These are phyloP conservation scores for Fusarium coicis DNA, from an alignment of 2,329 filamentous ascomycete genomes.

Conservation along the genomic window DNA sequence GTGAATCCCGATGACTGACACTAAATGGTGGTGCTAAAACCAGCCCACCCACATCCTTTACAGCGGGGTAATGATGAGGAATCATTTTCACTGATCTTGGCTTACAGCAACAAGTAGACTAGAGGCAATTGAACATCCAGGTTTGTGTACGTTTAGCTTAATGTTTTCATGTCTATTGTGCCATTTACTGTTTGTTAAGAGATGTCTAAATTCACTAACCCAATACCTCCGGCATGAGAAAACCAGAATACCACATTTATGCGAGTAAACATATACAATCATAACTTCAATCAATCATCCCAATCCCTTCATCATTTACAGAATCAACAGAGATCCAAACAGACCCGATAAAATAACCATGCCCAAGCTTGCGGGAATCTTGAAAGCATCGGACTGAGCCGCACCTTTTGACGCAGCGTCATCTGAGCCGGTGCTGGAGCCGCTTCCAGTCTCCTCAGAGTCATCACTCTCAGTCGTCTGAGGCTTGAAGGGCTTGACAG, in stretches of 20 bases:
- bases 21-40: background rate
- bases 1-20: background rate
- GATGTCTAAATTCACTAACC: background rate
- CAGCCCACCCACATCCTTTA: background rate
- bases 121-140: background rate
- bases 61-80: conserved; percentile 4
- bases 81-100: background rate
- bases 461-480: background rate
- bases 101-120: background rate
- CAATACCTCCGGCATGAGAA: background rate
- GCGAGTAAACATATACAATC: background rate
- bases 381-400: conserved; percentile 13
- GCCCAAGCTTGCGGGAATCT: conserved; percentile 6
- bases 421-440: background rate
- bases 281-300: background rate
- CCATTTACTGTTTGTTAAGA: background rate
- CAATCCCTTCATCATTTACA: background rate
- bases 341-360: conserved; percentile 26
- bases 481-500: conserved; percentile 29
- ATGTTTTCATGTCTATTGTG: background rate
- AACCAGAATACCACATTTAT: conserved; percentile 9
- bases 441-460: conserved; percentile 12
- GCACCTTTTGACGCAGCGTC: background rate
- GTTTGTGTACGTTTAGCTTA: too few species aligned
- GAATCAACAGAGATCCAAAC: conserved; percentile 25